Base-by-base conservation (phyloP, 139 green algal genomes). In the Microglena sp. region DNA sequence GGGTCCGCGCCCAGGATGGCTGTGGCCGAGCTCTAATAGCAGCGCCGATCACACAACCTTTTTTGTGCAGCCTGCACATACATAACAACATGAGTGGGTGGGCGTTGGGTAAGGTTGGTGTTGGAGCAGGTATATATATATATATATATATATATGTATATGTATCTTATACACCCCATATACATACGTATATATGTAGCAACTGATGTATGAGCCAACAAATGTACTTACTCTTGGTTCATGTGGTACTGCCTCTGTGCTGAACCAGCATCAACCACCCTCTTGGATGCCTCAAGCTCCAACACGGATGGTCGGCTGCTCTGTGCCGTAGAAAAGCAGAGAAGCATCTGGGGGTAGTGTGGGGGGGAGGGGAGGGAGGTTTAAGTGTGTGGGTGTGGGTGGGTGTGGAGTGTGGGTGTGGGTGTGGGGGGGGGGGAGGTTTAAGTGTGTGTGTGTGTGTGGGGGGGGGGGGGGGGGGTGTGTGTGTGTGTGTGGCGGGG, bases 211-310 rank as follows among this genome's bases (percentile, higher is more conserved):
- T 5, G 28, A n/a, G n/a, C n/a, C n/a, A n/a, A n/a, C n/a, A n/a
- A n/a, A 1, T 2, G 4, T 1, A 34, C 60, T 54, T 22, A 79
- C 72, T 45, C 69, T 32, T 79, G 72, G 59, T 80, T 76, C 4
- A 33, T 45, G 40, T 66, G 59, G 54, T 73, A 80, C 53, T 80
- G 73, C 2, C 64, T 63, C 58, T 73, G 64, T 0, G 50, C 22
- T 2, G 54, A 59, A 7, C 54, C 64, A 18, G 55, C n/a, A 7
- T 60, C 21, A 8, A 45, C 11, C n/a, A 15, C 6, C 35, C 32
- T 62, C 46, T 24, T 60, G 26, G 40, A 60, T 5, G 33, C 44
- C 1, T 58, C 2, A 55, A 72, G 32, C 1, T 73, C 73, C 68
- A 80, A 18, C 11, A 56, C 60, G 40, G 54, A 73, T 4, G 73